Base-by-base conservation (phyloP, 345 rosid genomes). In the Aegle marmelos region DNA sequence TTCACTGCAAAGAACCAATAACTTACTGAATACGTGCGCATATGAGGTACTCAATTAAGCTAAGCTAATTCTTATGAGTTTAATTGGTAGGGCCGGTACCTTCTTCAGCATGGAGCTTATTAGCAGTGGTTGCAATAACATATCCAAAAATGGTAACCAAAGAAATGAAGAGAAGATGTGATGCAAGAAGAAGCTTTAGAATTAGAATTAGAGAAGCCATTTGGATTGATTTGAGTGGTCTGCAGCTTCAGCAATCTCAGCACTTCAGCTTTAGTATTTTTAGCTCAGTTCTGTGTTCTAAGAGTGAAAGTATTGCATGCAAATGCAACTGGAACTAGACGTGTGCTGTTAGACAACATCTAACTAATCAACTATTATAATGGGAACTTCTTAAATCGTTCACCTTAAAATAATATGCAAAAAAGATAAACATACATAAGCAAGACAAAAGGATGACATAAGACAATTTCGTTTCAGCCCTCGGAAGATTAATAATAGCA, bases 1-100 rank as follows among this genome's bases (percentile, higher is more conserved):
- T 82, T 82, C 90, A 91, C 98, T 93, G 89, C 48, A 9, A 50
- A 36, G 9, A 2, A 64, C 37, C 2, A 27, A 19, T 31, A 30
- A 53, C 9, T 63, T 13, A 64, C 33, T 64, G n/a, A 53, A 53
- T 17, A 53, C 0, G 17, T 17, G 5, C 22, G 17, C 5, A 17
- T 53, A 17, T 17, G 50, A 45, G 17, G 50, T 45, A 9, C 13
- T 45, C 0, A 11, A 45, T 45, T 45, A 45, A 45, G 50, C 4
- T 58, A n/a, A 24, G 28, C 62, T 22, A 58, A 8, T 21, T 58
- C 10, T 62, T 9, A 62, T 14, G 36, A 28, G 17, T 31, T 63
- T 17, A 19, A 16, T 16, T 53, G 4, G 57, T 53, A 4, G 57
- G 57, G 11, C 17, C 13, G 57, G 19, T 79, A 76, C 83, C 79